Conservation (phyloP, 345 rosid genomes). For the Melaleuca quinquenervia region DNA sequence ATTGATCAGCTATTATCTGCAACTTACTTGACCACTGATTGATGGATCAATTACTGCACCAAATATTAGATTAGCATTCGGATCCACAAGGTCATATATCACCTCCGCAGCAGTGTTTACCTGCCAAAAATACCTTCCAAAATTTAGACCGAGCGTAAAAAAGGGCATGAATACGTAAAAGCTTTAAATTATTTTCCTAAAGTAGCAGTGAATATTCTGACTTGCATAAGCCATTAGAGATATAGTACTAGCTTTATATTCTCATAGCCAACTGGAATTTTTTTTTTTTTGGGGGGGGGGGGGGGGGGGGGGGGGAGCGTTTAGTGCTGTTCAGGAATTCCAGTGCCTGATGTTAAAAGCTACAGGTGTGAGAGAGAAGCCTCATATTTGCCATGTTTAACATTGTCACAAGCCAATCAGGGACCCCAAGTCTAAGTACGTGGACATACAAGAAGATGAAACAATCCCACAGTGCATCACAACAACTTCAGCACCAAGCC, state of each 20-base stretch:
- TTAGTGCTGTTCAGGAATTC: not conserved
- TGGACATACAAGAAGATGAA: not conserved
- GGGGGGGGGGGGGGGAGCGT: too few relatives aligned
- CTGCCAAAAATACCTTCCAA: conserved; percentile 14
- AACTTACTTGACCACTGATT: conserved; percentile 72
- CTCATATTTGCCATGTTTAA: not conserved
- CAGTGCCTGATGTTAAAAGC: not conserved
- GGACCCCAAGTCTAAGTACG: not conserved
- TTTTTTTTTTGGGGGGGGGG: too few relatives aligned
- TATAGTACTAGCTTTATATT: not conserved
- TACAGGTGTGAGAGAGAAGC: not conserved
- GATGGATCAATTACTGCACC: conserved; percentile 96
- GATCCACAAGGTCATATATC: conserved; percentile 91
- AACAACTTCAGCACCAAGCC: not conserved
- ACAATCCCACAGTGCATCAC: not conserved
- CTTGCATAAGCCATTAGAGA: not conserved
- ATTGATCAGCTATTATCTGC: not conserved
- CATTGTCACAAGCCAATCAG: not conserved
- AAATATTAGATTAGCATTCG: conserved; percentile 84
- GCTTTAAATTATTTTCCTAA: not conserved
- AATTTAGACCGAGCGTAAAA: not conserved
- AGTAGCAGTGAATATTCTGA: not conserved
- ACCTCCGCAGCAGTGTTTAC: conserved; percentile 96
- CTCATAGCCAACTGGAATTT: not conserved
- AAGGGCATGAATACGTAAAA: not conserved